phyloP scores from a whole-genome alignment of 164 flowering plant species.

The Berberis vulgaris region DNA sequence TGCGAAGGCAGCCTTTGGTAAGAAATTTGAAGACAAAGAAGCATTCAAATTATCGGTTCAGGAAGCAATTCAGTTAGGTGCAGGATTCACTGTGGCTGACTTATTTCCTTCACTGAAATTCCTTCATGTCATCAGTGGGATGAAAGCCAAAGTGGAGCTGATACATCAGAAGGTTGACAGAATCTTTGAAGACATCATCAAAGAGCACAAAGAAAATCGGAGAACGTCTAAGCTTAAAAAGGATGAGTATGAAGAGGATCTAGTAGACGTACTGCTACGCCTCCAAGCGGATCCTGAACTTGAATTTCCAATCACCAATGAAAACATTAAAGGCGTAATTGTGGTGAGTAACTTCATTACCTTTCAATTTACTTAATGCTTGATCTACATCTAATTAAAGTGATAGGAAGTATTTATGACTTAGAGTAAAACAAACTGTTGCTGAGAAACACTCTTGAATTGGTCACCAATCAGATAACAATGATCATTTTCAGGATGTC shows the following conservation, averaged over 20 bases:
- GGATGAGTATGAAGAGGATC: slow-evolving; percentile 7
- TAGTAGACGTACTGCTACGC: slow-evolving; percentile 21
- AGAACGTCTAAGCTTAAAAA: background rate
- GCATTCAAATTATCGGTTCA: slow-evolving; percentile 7
- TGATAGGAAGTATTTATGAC: background rate
- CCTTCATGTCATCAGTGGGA: slow-evolving; percentile 17
- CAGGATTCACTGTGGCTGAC: slow-evolving; percentile 11
- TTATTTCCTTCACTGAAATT: slow-evolving; percentile 19
- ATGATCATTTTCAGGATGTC: too few species aligned
- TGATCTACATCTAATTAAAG: background rate
- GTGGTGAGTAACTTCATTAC: slow-evolving; percentile 9
- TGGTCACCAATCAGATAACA: too few species aligned
- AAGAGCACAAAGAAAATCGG: slow-evolving; percentile 10
- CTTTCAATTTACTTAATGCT: background rate
- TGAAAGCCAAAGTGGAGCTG: slow-evolving; percentile 14
- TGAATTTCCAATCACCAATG: slow-evolving; percentile 16
- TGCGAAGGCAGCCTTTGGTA: slow-evolving; percentile 20
- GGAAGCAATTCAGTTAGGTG: slow-evolving; percentile 1
- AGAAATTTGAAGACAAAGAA: slow-evolving; percentile 13
- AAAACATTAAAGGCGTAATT: slow-evolving; percentile 23
- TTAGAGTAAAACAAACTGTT: too few species aligned
- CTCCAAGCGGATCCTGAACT: slow-evolving; percentile 9
- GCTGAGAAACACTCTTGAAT: too few species aligned
- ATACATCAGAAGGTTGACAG: slow-evolving; percentile 13
- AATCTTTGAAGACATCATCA: slow-evolving; percentile 17